Evolutionary conservation across 2,329 filamentous ascomycete genomes (phyloP).

Genomic region (Paramyrothecium roridum): DNA sequence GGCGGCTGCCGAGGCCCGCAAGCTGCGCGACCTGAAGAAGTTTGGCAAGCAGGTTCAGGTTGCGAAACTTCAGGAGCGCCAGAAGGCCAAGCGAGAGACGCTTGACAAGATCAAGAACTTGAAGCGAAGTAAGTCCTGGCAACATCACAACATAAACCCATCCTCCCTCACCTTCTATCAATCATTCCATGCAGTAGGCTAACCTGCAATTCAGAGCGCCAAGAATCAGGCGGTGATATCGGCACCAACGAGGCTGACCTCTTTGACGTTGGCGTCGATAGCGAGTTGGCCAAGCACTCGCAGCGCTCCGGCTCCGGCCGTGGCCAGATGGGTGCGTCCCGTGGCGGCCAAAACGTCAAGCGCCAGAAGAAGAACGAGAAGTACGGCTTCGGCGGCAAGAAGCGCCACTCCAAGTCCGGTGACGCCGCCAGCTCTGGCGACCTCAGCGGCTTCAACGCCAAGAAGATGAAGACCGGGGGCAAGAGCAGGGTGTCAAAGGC

Average conservation of each 20-base stretch:
- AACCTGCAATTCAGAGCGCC: constrained; percentile 65
- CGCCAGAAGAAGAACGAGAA: constrained; percentile 92
- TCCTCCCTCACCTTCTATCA: constrained; percentile 13
- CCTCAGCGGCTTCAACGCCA: constrained; percentile 73
- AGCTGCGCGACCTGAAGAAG: constrained; percentile 94
- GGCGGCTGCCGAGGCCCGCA: constrained; percentile 84
- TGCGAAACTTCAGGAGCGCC: constrained; percentile 89
- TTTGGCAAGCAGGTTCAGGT: constrained; percentile 98
- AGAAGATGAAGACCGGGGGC: constrained; percentile 71
- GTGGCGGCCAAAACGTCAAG: constrained; percentile 56
- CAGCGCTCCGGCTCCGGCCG: constrained; percentile 36
- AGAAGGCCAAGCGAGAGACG: constrained; percentile 88
- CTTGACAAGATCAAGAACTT: constrained; percentile 92
- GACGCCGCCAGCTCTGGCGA: constrained; percentile 83
- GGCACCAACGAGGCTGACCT: constrained; percentile 78
- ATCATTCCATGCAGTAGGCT: constrained; percentile 8
- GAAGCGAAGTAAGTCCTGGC: constrained; percentile 78
- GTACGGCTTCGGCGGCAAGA: constrained; percentile 95
- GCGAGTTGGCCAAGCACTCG: constrained; percentile 47
- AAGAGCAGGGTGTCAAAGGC: constrained; percentile 33
- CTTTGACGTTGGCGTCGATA: constrained; percentile 86
- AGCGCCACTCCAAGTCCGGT: constrained; percentile 84
- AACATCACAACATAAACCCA: constrained; percentile 2
- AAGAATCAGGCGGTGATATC: constrained; percentile 60
- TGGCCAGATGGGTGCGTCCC: constrained; percentile 18